These are phyloP conservation scores for Cyberlindnera nakhonratchasimensis DNA, from an alignment of 805 yeast species.

Conservation along the genomic window DNA sequence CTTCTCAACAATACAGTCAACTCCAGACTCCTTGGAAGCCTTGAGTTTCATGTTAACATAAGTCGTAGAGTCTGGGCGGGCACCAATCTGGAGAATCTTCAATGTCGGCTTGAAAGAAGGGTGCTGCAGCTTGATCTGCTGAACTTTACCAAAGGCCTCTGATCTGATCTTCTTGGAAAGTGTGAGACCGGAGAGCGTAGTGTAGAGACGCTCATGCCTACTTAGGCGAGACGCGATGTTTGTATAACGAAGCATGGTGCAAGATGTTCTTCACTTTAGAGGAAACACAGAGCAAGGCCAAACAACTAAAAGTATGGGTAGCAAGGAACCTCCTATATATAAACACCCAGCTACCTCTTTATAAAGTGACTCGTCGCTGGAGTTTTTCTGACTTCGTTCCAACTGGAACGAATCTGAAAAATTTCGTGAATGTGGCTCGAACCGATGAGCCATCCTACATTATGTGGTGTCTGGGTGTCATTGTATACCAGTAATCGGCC, in stretches of 20 bases:
- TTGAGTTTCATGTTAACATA: constrained; percentile 77
- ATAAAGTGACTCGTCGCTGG: too few species aligned
- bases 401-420: too few species aligned
- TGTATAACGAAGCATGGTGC: constrained; percentile 13
- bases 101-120: constrained; percentile 62
- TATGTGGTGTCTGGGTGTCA: too few species aligned
- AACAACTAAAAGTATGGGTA: too few species aligned
- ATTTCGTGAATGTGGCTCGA: too few species aligned
- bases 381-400: too few species aligned
- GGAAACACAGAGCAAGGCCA: too few species aligned
- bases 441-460: too few species aligned
- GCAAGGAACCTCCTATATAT: too few species aligned
- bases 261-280: too few species aligned
- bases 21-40: constrained; percentile 70
- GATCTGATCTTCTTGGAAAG: constrained; percentile 43
- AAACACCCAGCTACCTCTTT: too few species aligned
- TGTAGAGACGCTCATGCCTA: constrained; percentile 25
- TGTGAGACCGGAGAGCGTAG: constrained; percentile 44
- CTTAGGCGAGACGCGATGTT: constrained; percentile 11
- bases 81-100: constrained; percentile 74
- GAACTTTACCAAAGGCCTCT: constrained; percentile 38
- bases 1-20: constrained; percentile 56
- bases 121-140: constrained; percentile 32
- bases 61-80: constrained; percentile 74
- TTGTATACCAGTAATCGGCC: too few species aligned